phyloP scores from a whole-genome alignment of 192 early-diverging fungal species.

The Backusella tuberculispora region DNA sequence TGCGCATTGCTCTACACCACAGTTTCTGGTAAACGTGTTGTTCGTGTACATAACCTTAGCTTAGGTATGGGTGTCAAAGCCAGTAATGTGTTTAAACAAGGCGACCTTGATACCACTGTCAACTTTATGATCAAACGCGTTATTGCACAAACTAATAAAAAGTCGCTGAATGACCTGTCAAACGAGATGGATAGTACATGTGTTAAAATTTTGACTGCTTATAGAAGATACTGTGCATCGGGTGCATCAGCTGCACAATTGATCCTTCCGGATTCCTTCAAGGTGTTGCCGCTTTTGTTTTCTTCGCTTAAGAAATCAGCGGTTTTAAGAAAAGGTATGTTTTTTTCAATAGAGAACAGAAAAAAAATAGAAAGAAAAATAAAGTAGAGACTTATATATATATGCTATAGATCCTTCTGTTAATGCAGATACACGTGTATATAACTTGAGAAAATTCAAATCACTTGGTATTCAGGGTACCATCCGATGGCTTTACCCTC shows the following conservation, averaged over 20 bases:
- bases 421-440: slow-evolving; percentile 80
- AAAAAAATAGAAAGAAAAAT: not conserved
- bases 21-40: slow-evolving; percentile 81
- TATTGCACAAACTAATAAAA: slow-evolving; percentile 70
- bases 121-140: slow-evolving; percentile 85
- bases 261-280: slow-evolving; percentile 95
- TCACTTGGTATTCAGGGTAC: slow-evolving; percentile 73
- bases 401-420: slow-evolving; percentile 47
- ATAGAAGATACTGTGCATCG: slow-evolving; percentile 90
- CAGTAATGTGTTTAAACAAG: slow-evolving; percentile 84
- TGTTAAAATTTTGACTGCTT: slow-evolving; percentile 86
- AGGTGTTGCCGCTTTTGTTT: slow-evolving; percentile 88
- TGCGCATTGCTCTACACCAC: slow-evolving; percentile 96
- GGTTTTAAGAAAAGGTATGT: slow-evolving; percentile 72
- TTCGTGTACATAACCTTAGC: slow-evolving; percentile 89
- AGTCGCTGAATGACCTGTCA: slow-evolving; percentile 73
- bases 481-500: slow-evolving; percentile 85
- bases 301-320: slow-evolving; percentile 83
- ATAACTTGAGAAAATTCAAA: slow-evolving; percentile 80
- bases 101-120: slow-evolving; percentile 91
- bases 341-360: not conserved
- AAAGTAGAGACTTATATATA: slow-evolving; percentile 2
- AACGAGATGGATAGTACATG: slow-evolving; percentile 86
- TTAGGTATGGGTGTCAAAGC: slow-evolving; percentile 75
- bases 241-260: slow-evolving; percentile 90